Evolutionary conservation across 1,284 basidiomycete genomes (phyloP).

Genomic region (Caloboletus firmus): DNA sequence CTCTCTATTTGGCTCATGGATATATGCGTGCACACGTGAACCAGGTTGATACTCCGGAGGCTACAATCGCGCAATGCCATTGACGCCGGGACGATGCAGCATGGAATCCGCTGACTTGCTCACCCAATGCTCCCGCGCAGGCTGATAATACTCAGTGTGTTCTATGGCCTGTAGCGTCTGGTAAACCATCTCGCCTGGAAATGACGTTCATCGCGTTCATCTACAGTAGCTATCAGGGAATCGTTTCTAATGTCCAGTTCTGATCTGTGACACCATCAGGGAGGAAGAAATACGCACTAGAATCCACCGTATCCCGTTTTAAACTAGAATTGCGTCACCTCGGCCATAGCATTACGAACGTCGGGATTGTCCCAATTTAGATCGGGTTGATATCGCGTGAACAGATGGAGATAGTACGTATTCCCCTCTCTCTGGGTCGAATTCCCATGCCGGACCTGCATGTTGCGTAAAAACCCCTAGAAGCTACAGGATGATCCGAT

Average conservation of each 20-base stretch:
- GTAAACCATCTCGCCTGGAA: conserved; percentile 65
- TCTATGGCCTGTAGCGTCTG: conserved; percentile 62
- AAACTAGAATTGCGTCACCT: conserved; percentile 74
- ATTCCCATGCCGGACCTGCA: conserved; percentile 72
- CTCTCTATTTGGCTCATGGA: conserved; percentile 64
- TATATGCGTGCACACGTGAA: conserved; percentile 64
- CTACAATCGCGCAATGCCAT: conserved; percentile 7
- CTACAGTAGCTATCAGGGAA: conserved; percentile 35
- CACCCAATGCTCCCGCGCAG: too few relatives aligned
- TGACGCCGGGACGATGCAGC: conserved; percentile 11
- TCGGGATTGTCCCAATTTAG: conserved; percentile 76
- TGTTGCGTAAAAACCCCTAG: conserved; percentile 3
- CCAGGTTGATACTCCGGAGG: conserved; percentile 29
- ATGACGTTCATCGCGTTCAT: conserved; percentile 73
- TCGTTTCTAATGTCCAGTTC: background rate
- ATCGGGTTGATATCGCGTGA: conserved; percentile 71
- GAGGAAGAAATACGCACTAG: conserved; percentile 40
- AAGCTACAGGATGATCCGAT: conserved; percentile 1
- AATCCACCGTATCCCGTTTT: conserved; percentile 64
- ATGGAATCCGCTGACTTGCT: conserved; percentile 11
- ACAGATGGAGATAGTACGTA: conserved; percentile 77
- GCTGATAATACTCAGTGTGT: conserved; percentile 55
- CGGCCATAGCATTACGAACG: conserved; percentile 62
- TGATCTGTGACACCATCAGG: conserved; percentile 2
- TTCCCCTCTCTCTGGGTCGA: conserved; percentile 61